Evolutionary conservation across 2,329 filamentous ascomycete genomes (phyloP), one percentile per base, ranked within the genome.

Genomic region (Elsinoe batatas): DNA sequence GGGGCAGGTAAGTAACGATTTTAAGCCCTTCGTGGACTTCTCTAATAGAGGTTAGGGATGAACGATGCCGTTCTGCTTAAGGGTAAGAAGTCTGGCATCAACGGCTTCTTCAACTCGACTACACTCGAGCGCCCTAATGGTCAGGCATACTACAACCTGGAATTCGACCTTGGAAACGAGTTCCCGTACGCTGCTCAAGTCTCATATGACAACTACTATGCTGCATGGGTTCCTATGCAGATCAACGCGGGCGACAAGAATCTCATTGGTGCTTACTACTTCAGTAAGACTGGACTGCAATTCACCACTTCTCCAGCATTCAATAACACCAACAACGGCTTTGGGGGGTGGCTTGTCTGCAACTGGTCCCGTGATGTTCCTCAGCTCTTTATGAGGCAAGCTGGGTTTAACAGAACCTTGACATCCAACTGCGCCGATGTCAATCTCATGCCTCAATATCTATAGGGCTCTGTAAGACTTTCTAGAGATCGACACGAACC

Each of bases 231-330:
- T 53, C 63, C 65, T 7, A 66, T 68, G 4, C 58, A 61, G 35
- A 60, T 69, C 57, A 62, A 68, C 22, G 64, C 59, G 12, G 66
- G 64, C 7, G 51, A 57, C 5, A 54, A 57, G 18, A 60, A 58
- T 10, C 55, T 53, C 5, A 55, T 58, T 5, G 56, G 57, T 17
- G 53, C 33, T 8, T 65, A 63, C 49, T 68, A 64, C 60, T 66
- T 61, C 58, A 59, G 67, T 60, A 66, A 68, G 57, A 67, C 63
- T 3, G 67, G 67, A n/a, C 56, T 69, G 54, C 65, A 68, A 58
- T 68, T 62, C 61, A 62, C 58, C 20, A 59, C 42, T 35, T 55
- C 56, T 12, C 55, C 60, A 5, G 46, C 57, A 10, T 13, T 35
- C n/a, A 46, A 44, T 22, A 32, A 7, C 3, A 10, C 17, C 3